Evolutionary conservation across 1,284 basidiomycete species (phyloP).

Genomic region (Trametes polyzona): DNA sequence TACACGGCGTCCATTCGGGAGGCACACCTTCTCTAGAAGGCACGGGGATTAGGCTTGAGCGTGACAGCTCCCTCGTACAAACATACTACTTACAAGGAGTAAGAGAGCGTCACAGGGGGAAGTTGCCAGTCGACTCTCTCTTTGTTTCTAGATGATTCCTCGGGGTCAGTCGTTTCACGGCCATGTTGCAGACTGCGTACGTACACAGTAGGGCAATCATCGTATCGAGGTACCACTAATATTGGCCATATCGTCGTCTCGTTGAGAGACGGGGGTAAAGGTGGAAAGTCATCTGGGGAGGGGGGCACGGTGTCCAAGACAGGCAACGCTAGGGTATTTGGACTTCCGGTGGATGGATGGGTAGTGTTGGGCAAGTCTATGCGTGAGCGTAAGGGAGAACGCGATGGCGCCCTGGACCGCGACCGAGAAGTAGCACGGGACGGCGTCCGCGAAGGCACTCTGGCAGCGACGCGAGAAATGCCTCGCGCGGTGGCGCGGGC

Average conservation of each 20-base stretch:
- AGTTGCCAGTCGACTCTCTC: conserved; percentile 10
- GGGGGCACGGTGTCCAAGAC: not conserved
- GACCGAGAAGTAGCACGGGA: conserved; percentile 21
- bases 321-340: conserved; percentile 14
- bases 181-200: not conserved
- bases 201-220: conserved; percentile 20
- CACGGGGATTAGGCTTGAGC: not conserved
- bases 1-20: conserved; percentile 26
- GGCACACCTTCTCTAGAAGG: conserved; percentile 22
- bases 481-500: conserved; percentile 23
- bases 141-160: not conserved
- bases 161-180: not conserved
- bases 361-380: not conserved
- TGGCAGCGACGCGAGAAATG: conserved; percentile 16
- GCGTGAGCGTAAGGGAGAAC: not conserved
- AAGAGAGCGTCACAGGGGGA: conserved; percentile 19
- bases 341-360: not conserved
- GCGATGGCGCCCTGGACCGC: conserved; percentile 17
- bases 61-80: not conserved
- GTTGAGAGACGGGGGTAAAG: not conserved
- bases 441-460: conserved; percentile 2
- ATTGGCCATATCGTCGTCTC: conserved; percentile 22
- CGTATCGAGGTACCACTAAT: conserved; percentile 23
- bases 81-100: conserved; percentile 13
- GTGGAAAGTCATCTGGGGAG: not conserved